Base-by-base conservation (phyloP, 129 eudicot species). In the Rutidosis leptorrhynchoides region DNA sequence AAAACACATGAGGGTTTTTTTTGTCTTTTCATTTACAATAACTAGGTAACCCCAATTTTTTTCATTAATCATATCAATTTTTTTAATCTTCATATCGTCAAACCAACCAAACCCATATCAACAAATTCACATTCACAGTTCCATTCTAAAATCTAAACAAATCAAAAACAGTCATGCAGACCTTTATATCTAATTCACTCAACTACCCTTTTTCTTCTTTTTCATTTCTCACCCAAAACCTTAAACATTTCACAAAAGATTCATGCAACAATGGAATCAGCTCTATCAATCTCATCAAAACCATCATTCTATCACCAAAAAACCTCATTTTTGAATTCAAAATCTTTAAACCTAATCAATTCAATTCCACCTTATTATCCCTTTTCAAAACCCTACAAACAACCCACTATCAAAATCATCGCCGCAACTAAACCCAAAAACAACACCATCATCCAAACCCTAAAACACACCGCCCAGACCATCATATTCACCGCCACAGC, bases 381-480 rank as follows among this genome's bases (percentile, higher is more conserved):
- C 73, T 46, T 64, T 49, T 60, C 79, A 58, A 83, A 75, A 48
- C 80, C 77, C 65, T 56, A 2, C 43, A 78, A n/a, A 67, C 67
- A 37, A 22, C 30, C 79, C 69, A 56, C 64, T 1, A 3, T 67
- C 25, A 61, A 70, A 69, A 55, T 75, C 28, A 58, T 53, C 3
- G 71, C 67, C 61, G 77, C 51, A 42, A 23, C 66, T 35, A 33
- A 49, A 28, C 49, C 70, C 58, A 28, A 70, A 10, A 20, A 48
- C 4, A 79, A 66, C 12, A 70, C 85, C 46, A 16, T 81, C 43
- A 69, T 70, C 23, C 80, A 75, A 19, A 71, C 65, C 43, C 79
- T 89, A 62, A 83, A 80, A 68, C 55, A 72, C 78, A 67, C 90
- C 58, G 80, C 87, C 49, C 69, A 74, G 20, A 23, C 85, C 78